phyloP scores from a whole-genome alignment of 148 eudicot genomes.

The Beta vulgaris region DNA sequence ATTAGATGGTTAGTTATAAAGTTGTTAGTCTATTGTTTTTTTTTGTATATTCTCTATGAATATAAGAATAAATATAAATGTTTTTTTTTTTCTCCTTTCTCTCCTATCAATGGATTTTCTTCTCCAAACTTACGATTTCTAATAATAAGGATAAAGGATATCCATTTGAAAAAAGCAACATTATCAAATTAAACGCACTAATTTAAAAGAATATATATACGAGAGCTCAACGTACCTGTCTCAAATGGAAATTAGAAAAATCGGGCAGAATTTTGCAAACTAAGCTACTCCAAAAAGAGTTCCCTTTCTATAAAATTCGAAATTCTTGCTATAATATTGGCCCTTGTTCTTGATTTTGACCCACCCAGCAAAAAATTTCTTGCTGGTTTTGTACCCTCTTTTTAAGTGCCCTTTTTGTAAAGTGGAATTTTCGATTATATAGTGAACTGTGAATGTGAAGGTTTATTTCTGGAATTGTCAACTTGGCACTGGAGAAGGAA shows the following conservation, averaged over 20 bases:
- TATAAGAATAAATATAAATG: too few species aligned
- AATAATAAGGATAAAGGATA: too few species aligned
- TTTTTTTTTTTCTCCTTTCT: too few species aligned
- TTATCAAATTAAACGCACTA: neutral
- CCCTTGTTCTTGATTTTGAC: conserved; percentile 1
- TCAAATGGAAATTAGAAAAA: neutral
- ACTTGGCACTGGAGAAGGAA: conserved; percentile 1
- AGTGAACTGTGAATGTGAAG: neutral
- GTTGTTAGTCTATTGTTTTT: too few species aligned
- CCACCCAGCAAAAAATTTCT: neutral
- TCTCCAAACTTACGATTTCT: too few species aligned
- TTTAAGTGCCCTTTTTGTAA: too few species aligned
- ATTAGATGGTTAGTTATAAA: too few species aligned
- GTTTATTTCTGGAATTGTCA: neutral
- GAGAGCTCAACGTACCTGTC: conserved; percentile 17
- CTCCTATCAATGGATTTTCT: too few species aligned
- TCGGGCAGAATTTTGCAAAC: neutral
- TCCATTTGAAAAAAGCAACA: neutral
- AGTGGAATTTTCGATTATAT: neutral
- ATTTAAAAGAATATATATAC: neutral
- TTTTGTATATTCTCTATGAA: too few species aligned
- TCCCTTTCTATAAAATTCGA: neutral
- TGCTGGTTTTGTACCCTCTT: neutral
- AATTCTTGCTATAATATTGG: neutral
- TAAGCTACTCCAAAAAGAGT: conserved; percentile 10